phyloP scores from a whole-genome alignment of 2,329 filamentous ascomycete species.

The Penicillium sp. region DNA sequence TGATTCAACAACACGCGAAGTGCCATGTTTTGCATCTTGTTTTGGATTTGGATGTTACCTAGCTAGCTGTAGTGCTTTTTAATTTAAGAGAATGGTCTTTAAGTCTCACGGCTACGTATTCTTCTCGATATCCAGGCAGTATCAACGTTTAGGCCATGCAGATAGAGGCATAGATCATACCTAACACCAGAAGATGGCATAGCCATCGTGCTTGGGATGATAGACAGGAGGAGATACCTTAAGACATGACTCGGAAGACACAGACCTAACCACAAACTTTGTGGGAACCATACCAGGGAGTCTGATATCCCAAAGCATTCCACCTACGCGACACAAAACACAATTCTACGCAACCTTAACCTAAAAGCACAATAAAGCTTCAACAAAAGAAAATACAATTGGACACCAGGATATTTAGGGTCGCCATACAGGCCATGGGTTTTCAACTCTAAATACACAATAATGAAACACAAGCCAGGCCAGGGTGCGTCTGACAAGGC shows the following conservation, averaged over 20 bases:
- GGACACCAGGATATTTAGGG: slow-evolving; percentile 42
- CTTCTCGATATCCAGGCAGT: too few relatives aligned
- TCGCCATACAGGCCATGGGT: slow-evolving; percentile 43
- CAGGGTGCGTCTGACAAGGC: slow-evolving; percentile 34
- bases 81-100: background rate
- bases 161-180: too few relatives aligned
- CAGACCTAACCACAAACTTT: too few relatives aligned
- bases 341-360: background rate
- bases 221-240: too few relatives aligned
- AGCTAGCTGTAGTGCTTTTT: background rate
- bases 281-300: too few relatives aligned
- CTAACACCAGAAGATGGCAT: too few relatives aligned
- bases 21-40: background rate
- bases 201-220: too few relatives aligned
- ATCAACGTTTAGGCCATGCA: too few relatives aligned
- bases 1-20: slow-evolving; percentile 19
- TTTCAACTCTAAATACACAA: slow-evolving; percentile 51
- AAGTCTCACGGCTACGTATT: background rate
- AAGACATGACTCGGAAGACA: too few relatives aligned
- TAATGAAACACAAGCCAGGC: slow-evolving; percentile 46
- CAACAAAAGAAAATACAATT: slow-evolving; percentile 34
- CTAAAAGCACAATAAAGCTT: background rate
- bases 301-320: background rate
- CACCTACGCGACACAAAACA: background rate
- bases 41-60: background rate